A percentile compares a stretch with the other conserved stretches of the same genome.
phyloP scores from a whole-genome alignment of 345 rosid genomes.

The Acer negundo region DNA sequence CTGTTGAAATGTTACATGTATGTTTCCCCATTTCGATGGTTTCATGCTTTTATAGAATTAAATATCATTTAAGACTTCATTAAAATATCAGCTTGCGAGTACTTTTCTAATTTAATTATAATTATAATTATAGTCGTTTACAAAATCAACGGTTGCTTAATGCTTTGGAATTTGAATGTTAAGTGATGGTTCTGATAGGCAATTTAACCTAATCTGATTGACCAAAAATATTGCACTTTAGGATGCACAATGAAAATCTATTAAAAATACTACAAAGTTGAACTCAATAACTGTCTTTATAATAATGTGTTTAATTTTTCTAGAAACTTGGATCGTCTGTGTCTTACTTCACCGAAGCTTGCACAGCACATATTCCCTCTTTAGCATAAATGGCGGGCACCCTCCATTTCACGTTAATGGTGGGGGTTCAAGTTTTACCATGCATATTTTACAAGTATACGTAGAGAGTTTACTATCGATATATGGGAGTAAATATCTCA shows the following conservation, averaged over 20 bases:
- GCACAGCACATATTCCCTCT: too few relatives aligned
- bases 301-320: not conserved
- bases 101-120: not conserved
- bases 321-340: not conserved
- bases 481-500: too few relatives aligned
- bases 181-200: not conserved
- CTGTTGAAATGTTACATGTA: slow-evolving; percentile 10
- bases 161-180: not conserved
- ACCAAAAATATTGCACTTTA: not conserved
- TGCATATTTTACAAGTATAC: too few relatives aligned
- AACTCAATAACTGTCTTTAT: not conserved
- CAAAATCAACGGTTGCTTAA: not conserved
- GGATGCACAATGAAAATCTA: not conserved
- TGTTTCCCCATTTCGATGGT: not conserved
- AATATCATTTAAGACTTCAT: not conserved
- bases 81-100: slow-evolving; percentile 7
- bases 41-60: not conserved
- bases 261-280: not conserved
- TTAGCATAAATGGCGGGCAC: too few relatives aligned
- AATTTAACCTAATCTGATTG: not conserved
- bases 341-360: not conserved
- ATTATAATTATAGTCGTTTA: too few relatives aligned
- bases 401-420: too few relatives aligned
- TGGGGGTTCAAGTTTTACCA: too few relatives aligned
- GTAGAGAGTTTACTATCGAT: too few relatives aligned